phyloP scores from a whole-genome alignment of 352 stramenopile genomes.

The Globisporangium emineosum region DNA sequence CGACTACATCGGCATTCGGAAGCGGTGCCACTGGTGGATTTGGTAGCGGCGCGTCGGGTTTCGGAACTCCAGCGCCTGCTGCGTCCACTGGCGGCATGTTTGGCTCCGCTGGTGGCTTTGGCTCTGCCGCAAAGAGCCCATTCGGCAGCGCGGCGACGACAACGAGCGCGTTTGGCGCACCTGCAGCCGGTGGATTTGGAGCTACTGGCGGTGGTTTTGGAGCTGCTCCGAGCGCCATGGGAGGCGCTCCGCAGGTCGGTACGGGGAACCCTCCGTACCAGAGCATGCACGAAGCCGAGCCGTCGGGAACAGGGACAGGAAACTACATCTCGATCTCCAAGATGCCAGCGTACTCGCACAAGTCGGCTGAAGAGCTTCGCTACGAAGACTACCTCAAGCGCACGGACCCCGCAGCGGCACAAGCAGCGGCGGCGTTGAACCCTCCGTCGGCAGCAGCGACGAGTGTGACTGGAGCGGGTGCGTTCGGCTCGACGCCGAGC shows the following conservation, averaged over 20 bases:
- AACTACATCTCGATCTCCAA: slow-evolving; percentile 44
- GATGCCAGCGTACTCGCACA: slow-evolving; percentile 39
- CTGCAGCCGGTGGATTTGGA: slow-evolving; percentile 24
- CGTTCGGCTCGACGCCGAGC: slow-evolving; percentile 34
- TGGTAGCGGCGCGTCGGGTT: slow-evolving; percentile 25
- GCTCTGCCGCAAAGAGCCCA: slow-evolving; percentile 43
- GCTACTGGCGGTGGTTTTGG: slow-evolving; percentile 30
- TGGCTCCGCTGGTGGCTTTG: slow-evolving; percentile 35
- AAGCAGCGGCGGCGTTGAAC: slow-evolving; percentile 43
- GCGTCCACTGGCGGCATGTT: slow-evolving; percentile 30
- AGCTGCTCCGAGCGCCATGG: slow-evolving; percentile 22
- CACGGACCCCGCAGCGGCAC: slow-evolving; percentile 25
- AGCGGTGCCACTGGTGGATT: neutral
- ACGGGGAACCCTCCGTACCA: slow-evolving; percentile 75
- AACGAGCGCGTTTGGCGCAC: slow-evolving; percentile 49
- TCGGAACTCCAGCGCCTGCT: slow-evolving; percentile 30
- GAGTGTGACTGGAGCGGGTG: slow-evolving; percentile 31
- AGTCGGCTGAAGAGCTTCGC: slow-evolving; percentile 38
- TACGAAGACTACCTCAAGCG: slow-evolving; percentile 51
- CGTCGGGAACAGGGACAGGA: slow-evolving; percentile 47
- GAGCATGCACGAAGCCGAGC: slow-evolving; percentile 56
- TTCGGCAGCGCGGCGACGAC: slow-evolving; percentile 36
- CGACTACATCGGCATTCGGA: slow-evolving; percentile 37
- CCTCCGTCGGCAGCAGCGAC: slow-evolving; percentile 29
- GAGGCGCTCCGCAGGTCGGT: slow-evolving; percentile 48